Evolutionary conservation across 2,329 filamentous ascomycete genomes (phyloP).

Genomic region (Trichoderma hamatum): DNA sequence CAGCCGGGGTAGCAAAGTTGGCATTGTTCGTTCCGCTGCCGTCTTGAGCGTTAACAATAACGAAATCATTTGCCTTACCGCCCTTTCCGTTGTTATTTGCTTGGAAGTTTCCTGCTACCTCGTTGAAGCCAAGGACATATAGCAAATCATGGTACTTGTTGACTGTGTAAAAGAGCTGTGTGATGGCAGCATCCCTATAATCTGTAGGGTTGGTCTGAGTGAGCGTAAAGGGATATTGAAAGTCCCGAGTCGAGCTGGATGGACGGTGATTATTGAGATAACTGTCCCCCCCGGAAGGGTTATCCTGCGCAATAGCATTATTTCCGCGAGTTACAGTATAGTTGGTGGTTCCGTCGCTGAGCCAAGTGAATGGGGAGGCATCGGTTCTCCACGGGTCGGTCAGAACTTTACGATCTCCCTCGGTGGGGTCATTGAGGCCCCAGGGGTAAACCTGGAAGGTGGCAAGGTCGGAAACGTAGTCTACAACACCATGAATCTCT

Average conservation of each 20-base stretch:
- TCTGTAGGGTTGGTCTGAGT: conserved; percentile 39
- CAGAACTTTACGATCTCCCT: conserved; percentile 49
- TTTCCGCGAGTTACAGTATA: conserved; percentile 61
- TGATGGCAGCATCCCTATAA: conserved; percentile 58
- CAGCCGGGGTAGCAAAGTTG: conserved; percentile 58
- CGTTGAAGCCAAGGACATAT: conserved; percentile 60
- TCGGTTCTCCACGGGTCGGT: conserved; percentile 52
- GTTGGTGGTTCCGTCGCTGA: conserved; percentile 49
- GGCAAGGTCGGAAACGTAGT: conserved; percentile 58
- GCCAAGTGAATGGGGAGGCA: conserved; percentile 58
- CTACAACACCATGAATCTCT: conserved; percentile 56
- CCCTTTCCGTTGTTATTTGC: conserved; percentile 58
- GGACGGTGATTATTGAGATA: conserved; percentile 52
- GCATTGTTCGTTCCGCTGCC: conserved; percentile 61
- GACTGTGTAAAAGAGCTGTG: conserved; percentile 63
- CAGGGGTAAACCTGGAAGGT: conserved; percentile 60
- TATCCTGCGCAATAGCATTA: conserved; percentile 58
- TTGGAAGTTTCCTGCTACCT: conserved; percentile 63
- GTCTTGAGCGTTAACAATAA: conserved; percentile 61
- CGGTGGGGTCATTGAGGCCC: conserved; percentile 57
- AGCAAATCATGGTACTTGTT: conserved; percentile 64
- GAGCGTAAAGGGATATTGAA: conserved; percentile 50
- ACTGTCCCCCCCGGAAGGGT: conserved; percentile 45
- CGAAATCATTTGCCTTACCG: conserved; percentile 54
- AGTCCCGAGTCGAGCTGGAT: conserved; percentile 44